These are phyloP conservation scores for Astragalus membranaceus DNA, from an alignment of 306 rosid species.

Conservation along the genomic window DNA sequence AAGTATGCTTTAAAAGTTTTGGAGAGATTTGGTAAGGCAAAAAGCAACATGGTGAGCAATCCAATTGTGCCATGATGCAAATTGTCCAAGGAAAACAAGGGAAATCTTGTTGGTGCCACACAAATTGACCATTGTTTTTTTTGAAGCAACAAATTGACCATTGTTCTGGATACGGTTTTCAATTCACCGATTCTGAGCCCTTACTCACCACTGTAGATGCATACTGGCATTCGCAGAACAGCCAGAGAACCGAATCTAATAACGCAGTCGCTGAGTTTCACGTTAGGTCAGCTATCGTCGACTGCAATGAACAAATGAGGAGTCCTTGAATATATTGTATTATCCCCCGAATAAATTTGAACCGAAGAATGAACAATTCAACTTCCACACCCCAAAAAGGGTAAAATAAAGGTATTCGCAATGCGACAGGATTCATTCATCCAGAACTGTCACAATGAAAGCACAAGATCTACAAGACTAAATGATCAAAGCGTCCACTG, in stretches of 20 bases:
- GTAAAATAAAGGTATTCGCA: neutral
- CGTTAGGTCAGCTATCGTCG: neutral
- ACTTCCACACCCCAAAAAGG: neutral
- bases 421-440: neutral
- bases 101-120: no score
- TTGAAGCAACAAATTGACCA: no score
- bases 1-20: no score
- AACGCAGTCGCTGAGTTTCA: neutral
- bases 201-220: neutral
- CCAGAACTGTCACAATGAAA: neutral
- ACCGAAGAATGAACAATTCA: neutral
- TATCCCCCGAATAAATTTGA: neutral
- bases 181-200: no score
- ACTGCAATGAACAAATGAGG: neutral
- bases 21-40: no score
- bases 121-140: no score
- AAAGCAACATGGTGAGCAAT: no score
- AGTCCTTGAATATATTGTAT: neutral
- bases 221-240: neutral
- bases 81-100: no score
- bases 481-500: conserved; percentile 10
- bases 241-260: neutral
- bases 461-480: conserved; percentile 5
- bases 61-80: no score
- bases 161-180: no score